Evolutionary conservation across 2,329 filamentous ascomycete species (phyloP).

Genomic region (Aspergillus sp.): DNA sequence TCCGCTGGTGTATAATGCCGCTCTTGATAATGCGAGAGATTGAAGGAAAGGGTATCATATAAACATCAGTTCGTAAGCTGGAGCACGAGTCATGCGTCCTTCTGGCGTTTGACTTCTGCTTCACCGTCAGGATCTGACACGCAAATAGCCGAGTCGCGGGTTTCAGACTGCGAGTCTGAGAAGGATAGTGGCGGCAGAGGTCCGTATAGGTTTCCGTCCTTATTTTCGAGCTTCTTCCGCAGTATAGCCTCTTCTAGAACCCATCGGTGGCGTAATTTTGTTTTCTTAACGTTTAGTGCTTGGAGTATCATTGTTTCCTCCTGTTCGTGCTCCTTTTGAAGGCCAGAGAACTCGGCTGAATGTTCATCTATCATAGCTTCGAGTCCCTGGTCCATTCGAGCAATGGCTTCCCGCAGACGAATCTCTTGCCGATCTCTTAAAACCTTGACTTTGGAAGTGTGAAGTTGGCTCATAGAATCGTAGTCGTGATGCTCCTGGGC

Average conservation of each 20-base stretch:
- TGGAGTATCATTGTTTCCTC: constrained; percentile 32
- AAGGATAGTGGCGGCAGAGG: constrained; percentile 41
- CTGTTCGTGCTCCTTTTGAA: constrained; percentile 36
- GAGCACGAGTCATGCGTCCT: constrained; percentile 17
- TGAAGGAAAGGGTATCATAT: constrained; percentile 26
- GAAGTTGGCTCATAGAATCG: constrained; percentile 45
- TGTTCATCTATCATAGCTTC: constrained; percentile 36
- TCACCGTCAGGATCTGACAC: constrained; percentile 20
- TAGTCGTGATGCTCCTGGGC: constrained; percentile 46
- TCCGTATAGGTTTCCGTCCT: constrained; percentile 36
- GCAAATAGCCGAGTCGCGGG: constrained; percentile 31
- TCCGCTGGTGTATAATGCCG: constrained; percentile 17
- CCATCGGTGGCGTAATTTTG: constrained; percentile 39
- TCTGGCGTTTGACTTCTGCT: constrained; percentile 15
- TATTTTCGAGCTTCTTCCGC: constrained; percentile 38
- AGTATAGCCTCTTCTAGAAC: constrained; percentile 44
- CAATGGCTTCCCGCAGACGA: constrained; percentile 38
- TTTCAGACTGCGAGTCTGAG: constrained; percentile 23
- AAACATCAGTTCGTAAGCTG: constrained; percentile 25
- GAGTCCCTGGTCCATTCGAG: constrained; percentile 41
- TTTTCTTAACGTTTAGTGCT: constrained; percentile 36
- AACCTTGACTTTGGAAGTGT: constrained; percentile 47
- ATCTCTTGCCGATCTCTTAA: constrained; percentile 47
- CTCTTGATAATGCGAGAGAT: constrained; percentile 9
- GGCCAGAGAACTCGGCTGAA: constrained; percentile 27